These are phyloP conservation scores for Starmerella roubikii DNA, from an alignment of 805 yeast genomes.

Conservation along the genomic window DNA sequence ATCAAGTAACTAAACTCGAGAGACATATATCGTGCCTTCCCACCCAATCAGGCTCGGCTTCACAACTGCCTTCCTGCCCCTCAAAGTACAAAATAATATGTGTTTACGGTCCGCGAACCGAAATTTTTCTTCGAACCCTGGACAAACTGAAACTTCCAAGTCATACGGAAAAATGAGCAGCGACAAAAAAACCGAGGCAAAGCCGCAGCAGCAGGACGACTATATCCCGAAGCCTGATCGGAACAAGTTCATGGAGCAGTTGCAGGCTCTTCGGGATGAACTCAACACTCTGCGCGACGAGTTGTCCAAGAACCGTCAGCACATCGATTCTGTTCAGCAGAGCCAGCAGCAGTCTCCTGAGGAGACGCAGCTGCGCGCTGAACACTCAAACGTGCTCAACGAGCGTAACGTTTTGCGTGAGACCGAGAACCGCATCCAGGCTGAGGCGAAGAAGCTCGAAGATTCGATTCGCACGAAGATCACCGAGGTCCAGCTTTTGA, in stretches of 20 bases:
- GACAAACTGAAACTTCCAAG: too few relatives aligned
- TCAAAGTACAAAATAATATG: too few relatives aligned
- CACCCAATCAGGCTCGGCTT: too few relatives aligned
- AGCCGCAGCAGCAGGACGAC: constrained; percentile 9
- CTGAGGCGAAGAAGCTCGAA: constrained; percentile 62
- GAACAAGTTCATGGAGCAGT: constrained; percentile 21
- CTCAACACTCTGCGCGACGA: constrained; percentile 21
- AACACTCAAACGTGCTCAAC: constrained; percentile 35
- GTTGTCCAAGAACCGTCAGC: constrained; percentile 20
- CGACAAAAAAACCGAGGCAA: too few relatives aligned
- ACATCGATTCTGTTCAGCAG: constrained; percentile 18
- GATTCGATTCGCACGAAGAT: constrained; percentile 58
- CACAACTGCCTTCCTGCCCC: too few relatives aligned
- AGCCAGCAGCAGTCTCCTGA: constrained; percentile 19
- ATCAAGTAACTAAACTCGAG: too few relatives aligned
- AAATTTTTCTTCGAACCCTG: too few relatives aligned
- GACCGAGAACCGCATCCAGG: constrained; percentile 35
- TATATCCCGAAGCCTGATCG: constrained; percentile 22
- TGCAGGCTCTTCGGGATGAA: constrained; percentile 22
- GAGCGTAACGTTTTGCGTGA: constrained; percentile 29
- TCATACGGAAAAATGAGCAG: too few relatives aligned
- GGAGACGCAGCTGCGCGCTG: constrained; percentile 41
- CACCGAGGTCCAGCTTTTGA: constrained; percentile 56
- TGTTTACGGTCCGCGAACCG: too few relatives aligned
- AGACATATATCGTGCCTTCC: too few relatives aligned